Conservation (phyloP, 169 alveolate genomes). For the Plasmodium vivax region DNA sequence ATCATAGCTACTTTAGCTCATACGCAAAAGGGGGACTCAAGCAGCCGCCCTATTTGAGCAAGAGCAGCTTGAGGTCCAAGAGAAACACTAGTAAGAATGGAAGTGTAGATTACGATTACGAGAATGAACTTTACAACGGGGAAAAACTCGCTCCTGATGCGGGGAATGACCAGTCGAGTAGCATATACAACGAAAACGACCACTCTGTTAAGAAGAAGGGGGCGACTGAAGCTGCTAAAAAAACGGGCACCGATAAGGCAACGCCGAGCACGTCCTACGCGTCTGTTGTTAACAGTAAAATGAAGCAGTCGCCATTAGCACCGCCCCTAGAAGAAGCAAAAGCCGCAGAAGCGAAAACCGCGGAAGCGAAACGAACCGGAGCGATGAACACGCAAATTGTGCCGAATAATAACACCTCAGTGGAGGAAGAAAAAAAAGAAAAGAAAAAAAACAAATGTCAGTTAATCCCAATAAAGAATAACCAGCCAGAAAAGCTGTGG, state of each 20-base stretch:
- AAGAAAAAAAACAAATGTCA: conserved; percentile 46
- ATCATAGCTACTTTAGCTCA: not conserved
- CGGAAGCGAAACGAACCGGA: not conserved
- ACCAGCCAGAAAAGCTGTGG: conserved; percentile 50
- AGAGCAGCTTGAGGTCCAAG: conserved; percentile 21
- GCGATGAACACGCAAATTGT: not conserved
- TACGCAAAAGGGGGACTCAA: conserved; percentile 38
- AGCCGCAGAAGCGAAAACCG: conserved; percentile 6
- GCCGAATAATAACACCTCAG: not conserved
- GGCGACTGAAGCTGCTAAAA: not conserved
- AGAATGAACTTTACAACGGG: conserved; percentile 47
- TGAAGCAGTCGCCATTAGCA: not conserved
- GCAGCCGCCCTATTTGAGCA: conserved; percentile 8
- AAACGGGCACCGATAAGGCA: conserved; percentile 3
- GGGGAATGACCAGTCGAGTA: conserved; percentile 1
- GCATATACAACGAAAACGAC: conserved; percentile 1
- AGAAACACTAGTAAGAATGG: conserved; percentile 48
- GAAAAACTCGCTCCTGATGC: conserved; percentile 14
- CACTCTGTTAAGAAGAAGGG: not conserved
- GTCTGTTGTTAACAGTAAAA: conserved; percentile 45
- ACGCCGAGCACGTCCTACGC: conserved; percentile 36
- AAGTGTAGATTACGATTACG: conserved; percentile 50
- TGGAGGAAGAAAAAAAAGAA: conserved; percentile 33
- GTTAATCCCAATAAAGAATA: conserved; percentile 27
- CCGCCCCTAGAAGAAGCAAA: conserved; percentile 2